Evolutionary conservation across 345 rosid genomes (phyloP), one percentile per base, ranked within the genome.

Genomic region (Odontarrhena argentea): DNA sequence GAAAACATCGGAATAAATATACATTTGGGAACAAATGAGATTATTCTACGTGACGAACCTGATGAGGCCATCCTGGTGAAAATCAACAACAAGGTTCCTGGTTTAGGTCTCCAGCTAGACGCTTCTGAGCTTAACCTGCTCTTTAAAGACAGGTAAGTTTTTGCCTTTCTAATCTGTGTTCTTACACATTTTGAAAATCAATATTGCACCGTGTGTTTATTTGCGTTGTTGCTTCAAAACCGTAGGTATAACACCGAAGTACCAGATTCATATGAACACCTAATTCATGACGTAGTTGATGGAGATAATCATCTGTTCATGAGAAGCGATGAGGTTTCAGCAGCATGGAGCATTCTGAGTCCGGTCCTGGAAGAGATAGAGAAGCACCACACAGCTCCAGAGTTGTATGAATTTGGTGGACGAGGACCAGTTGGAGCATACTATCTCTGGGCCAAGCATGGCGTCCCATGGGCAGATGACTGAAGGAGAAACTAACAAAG

Each of bases 241-340:
- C 13, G 3, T 59, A 82, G 91, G 86, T 84, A 85, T 60, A 77
- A 48, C 18, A 75, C 35, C 2, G 96, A 86, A 72, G 76, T 84
- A 56, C 96, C 96, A 10, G 95, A 87, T 68, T 90, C 95, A 28
- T 84, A 84, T 7, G 90, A 90, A 71, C 95, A 85, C 60, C 84
- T 87, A 60, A 82, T 87, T 67, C 96, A 87, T 26, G 93, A 89
- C 28, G 93, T 89, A 38, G 73, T 89, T 26, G 93, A 89, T 60
- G 93, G 93, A 30, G 96, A 87, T 73, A 89, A 76, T 73, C 96
- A 87, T 80, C 87, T 85, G 4, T 86, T 89, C 68, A 69, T 85
- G 90, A 85, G 96, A 76, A 89, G 92, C 28, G 91, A 86, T 43
- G 96, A 87, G 85, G 85, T 89, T 35, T 83, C 86, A 3, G 89